Evolutionary conservation across 164 flowering plant species (phyloP).

Genomic region (Macadamia integrifolia): DNA sequence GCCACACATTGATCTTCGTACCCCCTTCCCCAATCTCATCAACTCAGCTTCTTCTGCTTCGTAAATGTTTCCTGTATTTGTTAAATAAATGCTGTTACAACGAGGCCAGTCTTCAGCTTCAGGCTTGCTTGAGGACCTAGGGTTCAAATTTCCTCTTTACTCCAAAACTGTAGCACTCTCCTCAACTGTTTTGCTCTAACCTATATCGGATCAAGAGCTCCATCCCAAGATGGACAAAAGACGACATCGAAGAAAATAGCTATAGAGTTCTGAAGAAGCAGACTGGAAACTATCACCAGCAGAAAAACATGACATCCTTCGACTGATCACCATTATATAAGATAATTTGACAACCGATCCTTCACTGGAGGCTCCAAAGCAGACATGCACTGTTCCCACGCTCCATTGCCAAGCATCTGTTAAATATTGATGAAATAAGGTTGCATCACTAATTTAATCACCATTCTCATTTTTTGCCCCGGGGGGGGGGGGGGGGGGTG

Average conservation of each 20-base stretch:
- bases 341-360: conserved; percentile 67
- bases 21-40: conserved; percentile 1
- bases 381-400: conserved; percentile 95
- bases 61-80: background rate
- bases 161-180: background rate
- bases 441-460: background rate
- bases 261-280: conserved; percentile 14
- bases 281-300: conserved; percentile 7
- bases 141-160: background rate
- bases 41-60: background rate
- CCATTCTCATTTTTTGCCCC: background rate
- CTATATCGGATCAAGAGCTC: conserved; percentile 7
- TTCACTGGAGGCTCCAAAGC: conserved; percentile 78
- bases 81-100: background rate
- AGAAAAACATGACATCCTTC: background rate
- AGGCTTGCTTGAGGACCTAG: conserved; percentile 7
- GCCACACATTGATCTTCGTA: conserved; percentile 19
- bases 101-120: background rate
- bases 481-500: no score
- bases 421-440: conserved; percentile 3
- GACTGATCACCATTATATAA: conserved; percentile 32
- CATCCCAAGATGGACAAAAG: conserved; percentile 12
- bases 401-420: conserved; percentile 84
- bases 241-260: conserved; percentile 6
- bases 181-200: background rate